These are phyloP conservation scores for Cladosporium cucumerinum DNA, from an alignment of 2,329 filamentous ascomycete genomes.

Conservation along the genomic window DNA sequence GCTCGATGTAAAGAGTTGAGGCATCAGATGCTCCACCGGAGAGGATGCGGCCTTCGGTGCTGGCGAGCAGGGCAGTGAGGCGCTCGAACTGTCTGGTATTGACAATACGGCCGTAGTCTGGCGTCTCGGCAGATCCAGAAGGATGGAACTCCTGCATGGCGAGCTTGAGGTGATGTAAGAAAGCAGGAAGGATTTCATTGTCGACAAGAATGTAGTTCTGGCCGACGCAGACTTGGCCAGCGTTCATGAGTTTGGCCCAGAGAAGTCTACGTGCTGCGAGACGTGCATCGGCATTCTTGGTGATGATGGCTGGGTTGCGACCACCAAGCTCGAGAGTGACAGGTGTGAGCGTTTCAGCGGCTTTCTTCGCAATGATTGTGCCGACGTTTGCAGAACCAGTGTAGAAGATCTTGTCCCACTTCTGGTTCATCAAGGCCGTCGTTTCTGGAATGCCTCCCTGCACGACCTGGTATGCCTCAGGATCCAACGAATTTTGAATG, in stretches of 20 bases:
- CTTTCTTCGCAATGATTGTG: slow-evolving; percentile 52
- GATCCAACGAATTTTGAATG: slow-evolving; percentile 71
- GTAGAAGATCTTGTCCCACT: slow-evolving; percentile 98
- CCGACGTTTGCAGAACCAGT: slow-evolving; percentile 78
- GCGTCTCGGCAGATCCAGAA: slow-evolving; percentile 70
- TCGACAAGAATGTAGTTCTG: slow-evolving; percentile 92
- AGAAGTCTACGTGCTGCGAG: slow-evolving; percentile 79
- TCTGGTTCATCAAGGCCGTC: slow-evolving; percentile 75
- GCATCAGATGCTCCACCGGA: slow-evolving; percentile 82
- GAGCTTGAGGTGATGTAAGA: slow-evolving; percentile 71
- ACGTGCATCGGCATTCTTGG: slow-evolving; percentile 73
- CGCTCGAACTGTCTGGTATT: slow-evolving; percentile 76
- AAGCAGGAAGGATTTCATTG: slow-evolving; percentile 64
- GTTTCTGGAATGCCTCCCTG: slow-evolving; percentile 81
- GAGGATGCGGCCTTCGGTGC: slow-evolving; percentile 76
- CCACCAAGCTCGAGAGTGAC: slow-evolving; percentile 88
- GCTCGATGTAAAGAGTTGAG: slow-evolving; percentile 77
- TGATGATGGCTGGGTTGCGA: slow-evolving; percentile 86
- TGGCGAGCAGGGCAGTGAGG: slow-evolving; percentile 88
- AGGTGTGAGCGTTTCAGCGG: slow-evolving; percentile 64
- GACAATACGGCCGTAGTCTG: slow-evolving; percentile 76
- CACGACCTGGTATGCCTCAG: slow-evolving; percentile 69
- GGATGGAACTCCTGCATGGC: slow-evolving; percentile 78
- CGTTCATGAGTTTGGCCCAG: slow-evolving; percentile 84
- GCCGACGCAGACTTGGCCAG: slow-evolving; percentile 86